Conservation (phyloP, 805 yeast species). For the Metschnikowia rubicola region DNA sequence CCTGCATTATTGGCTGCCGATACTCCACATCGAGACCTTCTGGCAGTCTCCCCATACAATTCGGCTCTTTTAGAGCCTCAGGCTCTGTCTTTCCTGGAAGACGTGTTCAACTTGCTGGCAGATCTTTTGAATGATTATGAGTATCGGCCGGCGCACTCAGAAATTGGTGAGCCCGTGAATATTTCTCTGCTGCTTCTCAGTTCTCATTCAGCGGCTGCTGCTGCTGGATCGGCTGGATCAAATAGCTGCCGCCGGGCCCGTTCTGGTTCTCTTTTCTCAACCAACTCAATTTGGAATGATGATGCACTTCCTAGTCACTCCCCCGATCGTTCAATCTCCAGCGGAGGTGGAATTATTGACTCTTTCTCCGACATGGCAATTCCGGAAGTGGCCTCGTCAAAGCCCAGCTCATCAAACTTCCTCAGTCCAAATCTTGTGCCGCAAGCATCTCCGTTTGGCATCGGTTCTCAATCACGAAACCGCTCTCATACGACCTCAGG, state of each 20-base stretch:
- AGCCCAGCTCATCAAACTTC: constrained; percentile 14
- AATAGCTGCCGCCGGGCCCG: constrained; percentile 38
- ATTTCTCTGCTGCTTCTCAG: constrained; percentile 17
- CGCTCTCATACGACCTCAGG: constrained; percentile 54
- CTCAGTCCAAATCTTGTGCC: constrained; percentile 22
- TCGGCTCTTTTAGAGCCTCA: constrained; percentile 12
- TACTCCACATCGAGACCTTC: neutral
- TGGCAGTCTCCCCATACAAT: constrained; percentile 9
- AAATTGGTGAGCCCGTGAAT: neutral
- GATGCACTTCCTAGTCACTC: constrained; percentile 24
- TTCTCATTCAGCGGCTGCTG: constrained; percentile 5
- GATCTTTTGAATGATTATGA: constrained; percentile 7
- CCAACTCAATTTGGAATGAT: constrained; percentile 59
- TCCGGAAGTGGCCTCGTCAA: constrained; percentile 3
- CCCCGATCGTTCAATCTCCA: constrained; percentile 15
- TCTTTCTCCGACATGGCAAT: constrained; percentile 9
- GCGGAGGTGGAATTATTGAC: constrained; percentile 11
- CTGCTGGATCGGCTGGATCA: constrained; percentile 5
- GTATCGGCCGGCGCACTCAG: neutral
- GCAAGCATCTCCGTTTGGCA: constrained; percentile 13
- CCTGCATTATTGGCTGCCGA: constrained; percentile 2
- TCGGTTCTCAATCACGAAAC: constrained; percentile 20
- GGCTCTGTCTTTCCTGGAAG: constrained; percentile 5
- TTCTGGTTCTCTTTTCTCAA: constrained; percentile 52
- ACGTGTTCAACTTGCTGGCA: constrained; percentile 10